These are phyloP conservation scores for Lodderomyces beijingensis DNA, from an alignment of 1,139 yeast genomes.

Conservation along the genomic window DNA sequence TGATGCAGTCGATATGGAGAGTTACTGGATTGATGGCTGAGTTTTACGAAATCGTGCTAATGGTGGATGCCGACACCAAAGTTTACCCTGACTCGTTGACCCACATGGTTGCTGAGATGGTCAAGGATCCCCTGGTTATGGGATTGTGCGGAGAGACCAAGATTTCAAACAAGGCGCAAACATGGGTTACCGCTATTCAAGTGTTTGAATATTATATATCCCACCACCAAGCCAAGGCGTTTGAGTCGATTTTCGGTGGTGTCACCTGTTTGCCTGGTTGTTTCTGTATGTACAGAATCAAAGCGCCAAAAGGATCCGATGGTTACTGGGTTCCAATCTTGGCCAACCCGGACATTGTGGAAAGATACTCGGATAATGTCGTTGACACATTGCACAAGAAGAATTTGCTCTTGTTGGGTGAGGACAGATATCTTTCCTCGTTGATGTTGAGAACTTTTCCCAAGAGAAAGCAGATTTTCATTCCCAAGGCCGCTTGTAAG, in stretches of 20 bases:
- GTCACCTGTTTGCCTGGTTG: conserved; percentile 98
- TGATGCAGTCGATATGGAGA: conserved; percentile 75
- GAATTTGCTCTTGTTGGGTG: conserved; percentile 85
- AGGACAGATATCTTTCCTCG: conserved; percentile 85
- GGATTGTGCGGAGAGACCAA: conserved; percentile 98
- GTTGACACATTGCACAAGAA: conserved; percentile 85
- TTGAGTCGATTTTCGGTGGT: conserved; percentile 93
- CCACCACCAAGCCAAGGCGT: conserved; percentile 94
- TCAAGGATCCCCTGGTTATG: conserved; percentile 84
- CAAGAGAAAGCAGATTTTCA: conserved; percentile 84
- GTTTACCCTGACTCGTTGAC: conserved; percentile 87
- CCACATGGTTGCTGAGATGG: conserved; percentile 93
- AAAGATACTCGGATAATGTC: conserved; percentile 86
- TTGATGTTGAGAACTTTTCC: conserved; percentile 93
- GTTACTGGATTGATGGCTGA: conserved; percentile 87
- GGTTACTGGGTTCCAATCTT: conserved; percentile 97
- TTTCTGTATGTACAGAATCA: conserved; percentile 92
- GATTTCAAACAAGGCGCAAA: conserved; percentile 76
- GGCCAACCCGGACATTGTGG: conserved; percentile 95
- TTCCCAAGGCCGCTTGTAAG: conserved; percentile 94
- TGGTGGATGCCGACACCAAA: conserved; percentile 98
- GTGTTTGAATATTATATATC: conserved; percentile 95
- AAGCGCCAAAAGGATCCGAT: conserved; percentile 84
- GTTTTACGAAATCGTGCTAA: conserved; percentile 75
- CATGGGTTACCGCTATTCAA: conserved; percentile 95